phyloP scores from a whole-genome alignment of 306 rosid genomes.

The Sicyos baderoa region DNA sequence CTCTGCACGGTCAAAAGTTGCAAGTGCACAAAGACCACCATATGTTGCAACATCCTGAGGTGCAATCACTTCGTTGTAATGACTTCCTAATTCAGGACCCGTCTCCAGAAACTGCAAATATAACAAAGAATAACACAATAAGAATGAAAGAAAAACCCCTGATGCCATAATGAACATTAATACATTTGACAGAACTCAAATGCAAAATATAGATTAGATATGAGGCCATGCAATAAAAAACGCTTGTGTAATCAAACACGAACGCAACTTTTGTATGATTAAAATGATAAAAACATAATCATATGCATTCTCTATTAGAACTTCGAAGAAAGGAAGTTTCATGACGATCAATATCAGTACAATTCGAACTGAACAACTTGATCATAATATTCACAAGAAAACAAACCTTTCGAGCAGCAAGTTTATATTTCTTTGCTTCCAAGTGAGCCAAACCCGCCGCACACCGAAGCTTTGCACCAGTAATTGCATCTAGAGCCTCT shows the following conservation, averaged over 20 bases:
- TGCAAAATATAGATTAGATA: conserved; percentile 7
- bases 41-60: conserved; percentile 96
- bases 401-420: conserved; percentile 96
- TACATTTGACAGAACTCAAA: not conserved
- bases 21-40: conserved; percentile 99
- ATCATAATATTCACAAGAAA: conserved; percentile 10
- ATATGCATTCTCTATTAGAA: not conserved
- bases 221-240: not conserved
- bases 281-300: not conserved
- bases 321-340: not conserved
- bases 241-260: not conserved
- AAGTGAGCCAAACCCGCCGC: conserved; percentile 93
- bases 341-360: not conserved
- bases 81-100: conserved; percentile 61
- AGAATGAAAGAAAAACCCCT: not conserved
- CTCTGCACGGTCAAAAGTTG: conserved; percentile 86
- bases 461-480: conserved; percentile 62
- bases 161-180: conserved; percentile 32
- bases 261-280: not conserved
- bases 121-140: not conserved
- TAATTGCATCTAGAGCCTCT: conserved; percentile 54
- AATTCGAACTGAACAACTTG: not conserved
- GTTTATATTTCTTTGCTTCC: conserved; percentile 93
- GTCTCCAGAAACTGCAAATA: conserved; percentile 76
- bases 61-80: conserved; percentile 88